Conservation (phyloP, 2,329 filamentous ascomycete species). For the Diaporthe vaccinii region DNA sequence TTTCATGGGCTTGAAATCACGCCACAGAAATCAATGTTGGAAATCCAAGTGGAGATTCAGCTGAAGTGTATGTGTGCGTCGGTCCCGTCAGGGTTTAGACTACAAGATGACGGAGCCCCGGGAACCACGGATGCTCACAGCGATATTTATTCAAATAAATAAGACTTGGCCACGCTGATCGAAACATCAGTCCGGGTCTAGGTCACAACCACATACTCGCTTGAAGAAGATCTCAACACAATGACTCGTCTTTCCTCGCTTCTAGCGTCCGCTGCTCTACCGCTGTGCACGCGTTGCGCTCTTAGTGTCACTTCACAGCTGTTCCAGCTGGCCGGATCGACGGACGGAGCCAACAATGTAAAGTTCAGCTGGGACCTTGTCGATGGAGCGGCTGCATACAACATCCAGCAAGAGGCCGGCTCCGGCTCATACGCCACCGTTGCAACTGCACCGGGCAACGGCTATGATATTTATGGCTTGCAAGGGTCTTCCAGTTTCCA, state of each 20-base stretch:
- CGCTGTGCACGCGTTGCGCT: background rate
- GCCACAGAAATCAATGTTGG: background rate
- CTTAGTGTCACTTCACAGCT: slow-evolving; percentile 5
- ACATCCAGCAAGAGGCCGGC: background rate
- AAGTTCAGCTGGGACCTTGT: slow-evolving; percentile 9
- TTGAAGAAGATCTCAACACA: background rate
- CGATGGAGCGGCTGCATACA: slow-evolving; percentile 9
- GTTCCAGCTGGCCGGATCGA: slow-evolving; percentile 9
- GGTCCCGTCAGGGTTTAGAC: background rate
- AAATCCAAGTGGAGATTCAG: background rate
- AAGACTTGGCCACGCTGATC: background rate
- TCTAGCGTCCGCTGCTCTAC: background rate
- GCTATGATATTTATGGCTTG: slow-evolving; percentile 10
- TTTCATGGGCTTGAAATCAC: background rate
- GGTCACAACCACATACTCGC: background rate
- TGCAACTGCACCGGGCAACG: slow-evolving; percentile 6
- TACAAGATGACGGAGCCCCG: background rate
- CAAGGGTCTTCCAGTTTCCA: slow-evolving; percentile 2
- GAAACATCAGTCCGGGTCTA: background rate
- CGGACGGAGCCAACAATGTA: background rate
- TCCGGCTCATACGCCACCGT: slow-evolving; percentile 1
- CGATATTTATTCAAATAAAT: background rate
- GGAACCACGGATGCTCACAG: background rate
- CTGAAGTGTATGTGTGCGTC: background rate
- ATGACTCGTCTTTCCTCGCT: slow-evolving; percentile 10